Base-by-base conservation (phyloP, 208 protist species). In the Leishmania braziliensis region DNA sequence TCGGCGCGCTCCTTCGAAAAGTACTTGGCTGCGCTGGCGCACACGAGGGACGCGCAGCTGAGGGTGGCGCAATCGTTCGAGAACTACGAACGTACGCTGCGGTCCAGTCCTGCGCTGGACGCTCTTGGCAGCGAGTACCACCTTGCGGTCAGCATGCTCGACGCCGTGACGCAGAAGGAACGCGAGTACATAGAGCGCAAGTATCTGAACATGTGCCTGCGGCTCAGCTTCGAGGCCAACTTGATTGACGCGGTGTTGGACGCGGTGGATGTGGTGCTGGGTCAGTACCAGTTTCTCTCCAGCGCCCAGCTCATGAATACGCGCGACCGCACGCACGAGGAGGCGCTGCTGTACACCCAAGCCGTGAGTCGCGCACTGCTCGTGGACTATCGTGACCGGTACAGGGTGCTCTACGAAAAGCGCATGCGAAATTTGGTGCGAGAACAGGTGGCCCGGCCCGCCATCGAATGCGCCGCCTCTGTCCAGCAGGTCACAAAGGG, bases 211-310 rank as follows among this genome's bases (percentile, higher is more conserved):
- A 84, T 92, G 20, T 90, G 88, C 75, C 48, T 90, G 78, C 78
- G 89, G 12, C 84, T 97, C 33, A 72, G 81, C 48, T 95, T 91
- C 70, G 94, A 97, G 79, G 79, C 83, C 26, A 84, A 84, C 48
- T 89, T 90, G 75, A 88, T 95, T n/a, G 89, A 94, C 33, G 81
- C 90, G 23, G 91, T 88, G 50, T 73, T 96, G 65, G 91, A 96
- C 68, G 86, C 92, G 6, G 86, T 95, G 63, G 94, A 96, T 72
- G 75, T 90, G 46, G 86, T 96, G 10, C 75, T 93, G 18, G 89
- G 84, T 39, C 81, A 94, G 50, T 94, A 92, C 60, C 75, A 76
- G 65, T 87, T 82, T 62, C 69, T 86, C 2, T 86, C 77, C 48
- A 81, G 77, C 26, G 65, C 83, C 9, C 80, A 87, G 80, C 65